Evolutionary conservation across 192 early-diverging fungal species (phyloP).

Genomic region (Coemansia sp.): DNA sequence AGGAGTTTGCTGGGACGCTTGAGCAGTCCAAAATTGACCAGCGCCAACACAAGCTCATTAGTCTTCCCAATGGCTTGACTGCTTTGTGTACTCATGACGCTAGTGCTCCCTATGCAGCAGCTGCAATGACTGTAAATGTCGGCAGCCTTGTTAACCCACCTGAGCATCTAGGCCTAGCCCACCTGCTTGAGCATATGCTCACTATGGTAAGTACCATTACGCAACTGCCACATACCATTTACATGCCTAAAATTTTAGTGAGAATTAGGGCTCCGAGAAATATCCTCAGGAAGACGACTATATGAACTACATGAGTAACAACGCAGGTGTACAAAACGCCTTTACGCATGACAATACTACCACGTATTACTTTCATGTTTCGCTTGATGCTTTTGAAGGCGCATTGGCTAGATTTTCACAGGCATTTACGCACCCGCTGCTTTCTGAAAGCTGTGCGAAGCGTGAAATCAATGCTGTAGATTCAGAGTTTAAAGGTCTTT

Average conservation of each 20-base stretch:
- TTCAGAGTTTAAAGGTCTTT: constrained; percentile 84
- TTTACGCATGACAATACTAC: constrained; percentile 17
- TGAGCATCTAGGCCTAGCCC: constrained; percentile 63
- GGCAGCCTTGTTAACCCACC: constrained; percentile 59
- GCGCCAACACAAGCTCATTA: constrained; percentile 57
- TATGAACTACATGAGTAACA: constrained; percentile 26
- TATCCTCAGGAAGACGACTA: constrained; percentile 69
- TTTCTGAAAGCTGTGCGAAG: constrained; percentile 74
- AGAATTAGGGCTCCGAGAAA: constrained; percentile 61
- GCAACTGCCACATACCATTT: background rate
- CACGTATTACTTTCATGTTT: constrained; percentile 10
- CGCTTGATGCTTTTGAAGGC: constrained; percentile 49
- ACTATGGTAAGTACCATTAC: constrained; percentile 48
- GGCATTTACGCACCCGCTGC: constrained; percentile 86
- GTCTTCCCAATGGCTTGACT: constrained; percentile 57
- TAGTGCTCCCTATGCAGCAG: constrained; percentile 53
- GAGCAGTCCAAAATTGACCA: constrained; percentile 58
- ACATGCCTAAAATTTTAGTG: background rate
- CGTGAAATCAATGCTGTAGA: constrained; percentile 87
- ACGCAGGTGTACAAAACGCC: constrained; percentile 34
- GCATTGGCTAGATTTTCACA: constrained; percentile 68
- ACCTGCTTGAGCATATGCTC: constrained; percentile 70
- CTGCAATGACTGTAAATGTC: constrained; percentile 59
- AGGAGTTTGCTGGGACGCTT: constrained; percentile 13
- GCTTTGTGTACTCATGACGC: constrained; percentile 58